Conservation (phyloP, 1,284 basidiomycete genomes). For the Hemileia vastatrix region DNA sequence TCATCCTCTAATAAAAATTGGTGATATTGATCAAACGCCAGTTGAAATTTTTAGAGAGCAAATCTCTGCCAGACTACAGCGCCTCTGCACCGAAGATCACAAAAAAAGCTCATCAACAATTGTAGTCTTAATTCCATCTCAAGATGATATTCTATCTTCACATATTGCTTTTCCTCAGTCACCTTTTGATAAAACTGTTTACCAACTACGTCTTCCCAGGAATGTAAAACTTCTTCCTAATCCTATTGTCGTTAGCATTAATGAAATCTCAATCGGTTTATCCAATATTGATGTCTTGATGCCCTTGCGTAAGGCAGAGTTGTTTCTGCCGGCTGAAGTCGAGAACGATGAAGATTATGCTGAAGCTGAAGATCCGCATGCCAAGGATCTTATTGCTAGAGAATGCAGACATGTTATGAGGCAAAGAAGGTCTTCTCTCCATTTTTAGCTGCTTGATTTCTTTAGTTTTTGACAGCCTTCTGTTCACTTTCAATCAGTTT, state of each 20-base stretch:
- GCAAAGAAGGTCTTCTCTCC: constrained; percentile 61
- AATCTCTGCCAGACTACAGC: constrained; percentile 56
- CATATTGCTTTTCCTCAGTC: constrained; percentile 83
- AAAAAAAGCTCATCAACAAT: constrained; percentile 62
- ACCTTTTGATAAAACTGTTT: too few relatives aligned
- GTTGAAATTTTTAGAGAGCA: constrained; percentile 59
- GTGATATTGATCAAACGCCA: constrained; percentile 60
- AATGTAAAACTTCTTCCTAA: constrained; percentile 73
- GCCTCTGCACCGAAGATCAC: constrained; percentile 54
- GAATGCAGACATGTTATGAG: constrained; percentile 69
- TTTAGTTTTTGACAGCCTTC: not conserved
- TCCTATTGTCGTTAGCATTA: constrained; percentile 71
- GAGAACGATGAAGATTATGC: constrained; percentile 36
- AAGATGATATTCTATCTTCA: constrained; percentile 65
- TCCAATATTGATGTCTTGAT: constrained; percentile 78
- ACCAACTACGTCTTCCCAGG: too few relatives aligned
- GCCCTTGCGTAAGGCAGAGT: constrained; percentile 76
- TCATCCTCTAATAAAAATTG: constrained; percentile 63
- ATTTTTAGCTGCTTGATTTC: not conserved
- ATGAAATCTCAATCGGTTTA: constrained; percentile 67
- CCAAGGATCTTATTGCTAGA: constrained; percentile 65
- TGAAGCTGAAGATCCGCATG: constrained; percentile 47
- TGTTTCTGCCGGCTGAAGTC: constrained; percentile 53
- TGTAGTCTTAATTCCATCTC: constrained; percentile 68
- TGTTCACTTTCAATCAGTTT: constrained; percentile 52